Conservation (phyloP, 805 yeast species). For the Ogataea dorogensis region DNA sequence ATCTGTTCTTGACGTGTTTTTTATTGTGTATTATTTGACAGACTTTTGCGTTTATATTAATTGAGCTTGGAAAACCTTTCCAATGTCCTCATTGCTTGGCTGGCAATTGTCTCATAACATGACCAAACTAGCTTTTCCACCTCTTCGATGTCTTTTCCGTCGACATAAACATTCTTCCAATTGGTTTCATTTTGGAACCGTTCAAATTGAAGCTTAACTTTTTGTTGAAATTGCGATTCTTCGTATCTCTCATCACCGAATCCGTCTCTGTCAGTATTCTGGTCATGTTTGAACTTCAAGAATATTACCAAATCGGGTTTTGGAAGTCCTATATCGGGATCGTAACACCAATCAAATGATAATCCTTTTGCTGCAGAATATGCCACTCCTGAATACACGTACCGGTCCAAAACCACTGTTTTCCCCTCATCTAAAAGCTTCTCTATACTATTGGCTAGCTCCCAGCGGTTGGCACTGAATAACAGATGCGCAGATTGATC, state of each 20-base stretch:
- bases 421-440: constrained; percentile 48
- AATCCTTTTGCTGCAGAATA: constrained; percentile 84
- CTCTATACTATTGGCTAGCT: constrained; percentile 50
- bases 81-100: constrained; percentile 18
- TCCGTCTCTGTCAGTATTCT: constrained; percentile 58
- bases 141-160: constrained; percentile 52
- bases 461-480: constrained; percentile 97
- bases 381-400: constrained; percentile 90
- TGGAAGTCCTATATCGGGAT: constrained; percentile 82
- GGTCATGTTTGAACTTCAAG: constrained; percentile 55
- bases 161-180: constrained; percentile 58
- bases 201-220: constrained; percentile 62
- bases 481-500: constrained; percentile 85
- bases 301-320: constrained; percentile 83
- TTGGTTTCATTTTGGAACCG: constrained; percentile 31
- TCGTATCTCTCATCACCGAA: constrained; percentile 97
- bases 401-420: constrained; percentile 75
- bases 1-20: constrained; percentile 10
- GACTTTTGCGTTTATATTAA: constrained; percentile 13
- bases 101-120: constrained; percentile 17
- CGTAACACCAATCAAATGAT: constrained; percentile 71
- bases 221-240: constrained; percentile 64
- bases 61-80: constrained; percentile 2
- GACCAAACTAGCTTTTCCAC: constrained; percentile 51
- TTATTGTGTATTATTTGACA: constrained; percentile 15